Conservation (phyloP, 306 rosid species). For the Dryas alaskensis region DNA sequence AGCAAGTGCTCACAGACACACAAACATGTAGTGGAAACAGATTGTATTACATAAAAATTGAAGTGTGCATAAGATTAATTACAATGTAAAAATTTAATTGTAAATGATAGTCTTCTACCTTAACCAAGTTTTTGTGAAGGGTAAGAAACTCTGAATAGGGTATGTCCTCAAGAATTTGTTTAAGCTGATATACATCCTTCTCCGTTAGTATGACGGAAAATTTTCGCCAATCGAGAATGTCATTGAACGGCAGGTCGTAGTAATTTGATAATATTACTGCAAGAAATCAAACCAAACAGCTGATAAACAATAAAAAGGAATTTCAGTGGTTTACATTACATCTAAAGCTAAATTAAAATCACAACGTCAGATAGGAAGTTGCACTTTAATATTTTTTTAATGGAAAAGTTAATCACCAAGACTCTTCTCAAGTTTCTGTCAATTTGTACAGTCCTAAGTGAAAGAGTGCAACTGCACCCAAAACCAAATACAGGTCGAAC, state of each 20-base stretch:
- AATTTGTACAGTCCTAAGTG: background rate
- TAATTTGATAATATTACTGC: slow-evolving; percentile 91
- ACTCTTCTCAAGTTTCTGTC: background rate
- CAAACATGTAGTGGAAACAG: background rate
- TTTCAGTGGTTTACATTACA: background rate
- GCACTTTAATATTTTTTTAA: background rate
- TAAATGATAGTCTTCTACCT: slow-evolving; percentile 48
- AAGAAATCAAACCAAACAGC: slow-evolving; percentile 32
- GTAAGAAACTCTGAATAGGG: slow-evolving; percentile 57
- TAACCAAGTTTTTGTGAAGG: slow-evolving; percentile 69
- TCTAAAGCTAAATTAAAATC: slow-evolving; percentile 23
- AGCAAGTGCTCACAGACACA: background rate
- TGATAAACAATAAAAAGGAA: slow-evolving; percentile 20
- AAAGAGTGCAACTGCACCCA: background rate
- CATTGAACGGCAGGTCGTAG: slow-evolving; percentile 95
- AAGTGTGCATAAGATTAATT: background rate
- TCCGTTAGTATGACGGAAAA: slow-evolving; percentile 78
- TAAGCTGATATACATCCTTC: slow-evolving; percentile 78
- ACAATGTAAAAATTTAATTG: background rate
- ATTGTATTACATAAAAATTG: background rate
- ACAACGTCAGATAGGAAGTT: background rate
- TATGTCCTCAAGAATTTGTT: slow-evolving; percentile 74
- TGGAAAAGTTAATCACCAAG: background rate
- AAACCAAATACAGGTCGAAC: background rate
- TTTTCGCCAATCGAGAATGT: slow-evolving; percentile 85